phyloP scores from a whole-genome alignment of 345 rosid species.

The Hevea brasiliensis region DNA sequence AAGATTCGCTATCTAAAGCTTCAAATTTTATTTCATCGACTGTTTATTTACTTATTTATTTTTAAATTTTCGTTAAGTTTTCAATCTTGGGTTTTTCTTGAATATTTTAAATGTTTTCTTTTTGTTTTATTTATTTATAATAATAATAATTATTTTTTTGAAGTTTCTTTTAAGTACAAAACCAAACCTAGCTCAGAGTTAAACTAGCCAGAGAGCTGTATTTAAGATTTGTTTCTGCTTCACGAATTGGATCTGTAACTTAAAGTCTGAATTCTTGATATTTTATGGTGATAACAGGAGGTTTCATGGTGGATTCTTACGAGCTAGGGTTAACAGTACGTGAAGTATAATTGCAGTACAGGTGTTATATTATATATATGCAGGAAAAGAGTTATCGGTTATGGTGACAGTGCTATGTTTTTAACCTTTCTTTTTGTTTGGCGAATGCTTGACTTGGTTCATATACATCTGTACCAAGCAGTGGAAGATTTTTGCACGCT shows the following conservation, averaged over 20 bases:
- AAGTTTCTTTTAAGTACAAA: background rate
- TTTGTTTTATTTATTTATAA: background rate
- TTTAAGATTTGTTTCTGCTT: background rate
- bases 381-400: background rate
- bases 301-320: background rate
- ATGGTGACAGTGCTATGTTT: background rate
- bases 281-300: too few relatives aligned
- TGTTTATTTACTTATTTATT: too few relatives aligned
- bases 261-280: background rate
- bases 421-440: background rate
- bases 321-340: slow-evolving; percentile 45
- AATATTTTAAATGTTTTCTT: background rate
- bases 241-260: slow-evolving; percentile 8
- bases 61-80: too few relatives aligned
- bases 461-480: background rate
- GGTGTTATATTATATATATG: background rate
- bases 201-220: background rate
- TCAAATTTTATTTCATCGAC: background rate
- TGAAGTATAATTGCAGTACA: slow-evolving; percentile 17
- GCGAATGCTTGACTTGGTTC: background rate
- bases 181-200: background rate
- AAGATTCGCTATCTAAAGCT: background rate
- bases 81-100: background rate
- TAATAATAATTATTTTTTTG: background rate
- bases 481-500: background rate